A percentile compares a stretch with the other conserved stretches of the same genome.
phyloP scores from a whole-genome alignment of 257 asterid genomes.

The Capsicum baccatum region DNA sequence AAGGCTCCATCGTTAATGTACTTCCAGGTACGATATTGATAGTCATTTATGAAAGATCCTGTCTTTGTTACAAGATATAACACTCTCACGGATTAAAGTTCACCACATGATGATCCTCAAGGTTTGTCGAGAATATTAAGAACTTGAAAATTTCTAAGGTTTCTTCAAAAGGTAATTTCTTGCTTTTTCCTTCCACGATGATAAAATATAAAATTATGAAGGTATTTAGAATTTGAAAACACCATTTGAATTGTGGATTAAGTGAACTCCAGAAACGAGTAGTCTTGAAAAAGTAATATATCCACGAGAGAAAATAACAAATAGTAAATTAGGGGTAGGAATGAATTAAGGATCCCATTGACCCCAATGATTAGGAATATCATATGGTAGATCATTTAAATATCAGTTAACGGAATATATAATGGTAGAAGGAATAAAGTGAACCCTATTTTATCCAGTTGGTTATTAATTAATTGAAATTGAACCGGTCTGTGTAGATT shows the following conservation, averaged over 20 bases:
- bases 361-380: not conserved
- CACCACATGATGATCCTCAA: not conserved
- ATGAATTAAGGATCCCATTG: not conserved
- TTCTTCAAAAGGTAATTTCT: not conserved
- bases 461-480: not conserved
- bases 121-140: not conserved
- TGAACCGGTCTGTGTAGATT: not conserved
- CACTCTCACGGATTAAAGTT: not conserved
- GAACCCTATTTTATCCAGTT: not conserved
- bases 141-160: not conserved
- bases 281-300: not conserved
- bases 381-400: constrained; percentile 1
- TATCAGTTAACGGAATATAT: not conserved
- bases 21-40: not conserved
- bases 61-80: not conserved
- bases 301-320: not conserved
- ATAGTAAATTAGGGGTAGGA: not conserved
- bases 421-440: not conserved
- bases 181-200: not conserved
- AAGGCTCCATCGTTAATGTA: not conserved
- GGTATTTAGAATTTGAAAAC: not conserved
- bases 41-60: not conserved
- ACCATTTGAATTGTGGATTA: not conserved
- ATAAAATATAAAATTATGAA: not conserved
- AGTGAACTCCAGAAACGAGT: not conserved